Base-by-base conservation (phyloP, 2,329 filamentous ascomycete genomes). In the Fusarium sp. region DNA sequence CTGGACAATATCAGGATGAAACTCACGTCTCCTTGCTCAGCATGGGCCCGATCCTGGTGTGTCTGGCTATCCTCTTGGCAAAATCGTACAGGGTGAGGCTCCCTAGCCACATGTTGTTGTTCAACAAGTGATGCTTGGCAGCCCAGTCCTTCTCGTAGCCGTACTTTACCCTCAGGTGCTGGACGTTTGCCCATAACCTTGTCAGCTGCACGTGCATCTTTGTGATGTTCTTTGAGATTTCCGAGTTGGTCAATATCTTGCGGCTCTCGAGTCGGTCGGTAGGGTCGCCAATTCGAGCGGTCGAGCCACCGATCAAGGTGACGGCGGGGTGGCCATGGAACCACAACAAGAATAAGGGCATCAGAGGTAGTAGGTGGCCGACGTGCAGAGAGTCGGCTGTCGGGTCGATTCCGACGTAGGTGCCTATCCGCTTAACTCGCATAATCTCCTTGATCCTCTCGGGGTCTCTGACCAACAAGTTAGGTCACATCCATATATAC, bases 51-150 rank as follows among this genome's bases (percentile, higher is more conserved):
- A 99, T 85, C 68, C 96, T 89, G 80, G 95, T 91, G 54, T 91
- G 88, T 35, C 88, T 89, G 4, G 95, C 97, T 33, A 98, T 85
- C 66, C 92, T 88, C 79, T 90, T 89, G 75, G 97, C 85, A 61
- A 98, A 89, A 54, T 98, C 93, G 58, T 94, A 86, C 52, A 97
- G 86, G 1, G 91, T 87, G 50, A 94, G 84, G 42, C 89, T 90
- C 74, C 93, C 90, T 85, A 95, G 91, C 97, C 97, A 99, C 59
- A 87, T 87, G 73, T 91, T 93, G 82, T 99, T 99, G 84, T 98
- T 97, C 31, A 91, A 81, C 40, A 98, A 78, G 25, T 89, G 89
- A 64, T 91, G 89, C 72, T 86, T 90, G 86, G 93, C 94, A 6
- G 90, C 87, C 86, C 89, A 92, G 52, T 92, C 85, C 68, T 86